phyloP scores from a whole-genome alignment of 768 basidiomycete genomes.

The Hygrocybe punicea region DNA sequence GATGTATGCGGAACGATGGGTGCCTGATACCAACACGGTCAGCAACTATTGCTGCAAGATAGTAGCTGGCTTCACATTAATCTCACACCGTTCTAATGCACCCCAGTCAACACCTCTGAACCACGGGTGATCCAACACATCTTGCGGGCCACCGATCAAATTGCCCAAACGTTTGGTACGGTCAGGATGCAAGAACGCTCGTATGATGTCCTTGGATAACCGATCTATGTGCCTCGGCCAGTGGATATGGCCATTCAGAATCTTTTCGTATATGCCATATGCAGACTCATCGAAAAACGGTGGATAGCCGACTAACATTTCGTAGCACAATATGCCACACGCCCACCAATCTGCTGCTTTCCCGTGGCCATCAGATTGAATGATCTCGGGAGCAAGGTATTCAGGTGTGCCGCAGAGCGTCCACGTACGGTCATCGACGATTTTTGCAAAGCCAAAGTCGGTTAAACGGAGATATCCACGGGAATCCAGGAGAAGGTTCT shows the following conservation, averaged over 20 bases:
- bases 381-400: constrained; percentile 97
- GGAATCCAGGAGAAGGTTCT: constrained; percentile 94
- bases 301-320: constrained; percentile 98
- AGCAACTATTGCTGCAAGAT: not conserved
- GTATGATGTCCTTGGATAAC: constrained; percentile 84
- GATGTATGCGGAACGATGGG: constrained; percentile 83
- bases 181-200: constrained; percentile 87
- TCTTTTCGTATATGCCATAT: constrained; percentile 98
- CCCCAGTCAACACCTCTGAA: constrained; percentile 95
- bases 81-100: constrained; percentile 80
- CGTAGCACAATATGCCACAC: constrained; percentile 92
- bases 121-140: constrained; percentile 90
- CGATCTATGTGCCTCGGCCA: constrained; percentile 92
- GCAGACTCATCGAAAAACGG: constrained; percentile 94
- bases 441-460: constrained; percentile 98
- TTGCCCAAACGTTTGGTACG: constrained; percentile 90
- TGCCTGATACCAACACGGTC: constrained; percentile 46
- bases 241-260: constrained; percentile 79
- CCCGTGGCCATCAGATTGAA: constrained; percentile 95
- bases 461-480: constrained; percentile 92
- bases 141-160: constrained; percentile 86
- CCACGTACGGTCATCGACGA: constrained; percentile 96
- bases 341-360: constrained; percentile 99
- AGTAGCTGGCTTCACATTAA: constrained; percentile 53
- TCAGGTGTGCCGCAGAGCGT: constrained; percentile 95